Evolutionary conservation across 1,284 basidiomycete species (phyloP), one percentile per base, ranked within the genome.

Genomic region (Leccinum pachyderme): DNA sequence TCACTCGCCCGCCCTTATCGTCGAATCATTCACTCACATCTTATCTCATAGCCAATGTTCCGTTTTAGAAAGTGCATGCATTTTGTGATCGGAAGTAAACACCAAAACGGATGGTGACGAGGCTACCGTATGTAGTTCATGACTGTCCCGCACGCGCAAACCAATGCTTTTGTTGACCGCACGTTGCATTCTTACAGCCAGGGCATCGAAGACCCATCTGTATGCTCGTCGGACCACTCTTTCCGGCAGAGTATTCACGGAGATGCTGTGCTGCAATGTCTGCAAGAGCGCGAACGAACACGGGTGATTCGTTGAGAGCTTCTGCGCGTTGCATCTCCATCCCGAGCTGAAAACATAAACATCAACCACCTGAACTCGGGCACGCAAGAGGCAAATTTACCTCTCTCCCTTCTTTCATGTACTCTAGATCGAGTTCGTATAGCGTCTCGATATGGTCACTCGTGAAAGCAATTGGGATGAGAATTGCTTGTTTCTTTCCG

Each of bases 361-460:
- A 22, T 59, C 32, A 63, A 49, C 31, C 7, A 43, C 13, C 5
- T 27, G 25, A 28, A 11, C 33, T 13, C 46, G 25, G 25, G n/a
- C 18, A 45, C 2, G 28, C 32, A 39, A 55, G 37, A 54, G 41
- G 48, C 43, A 18, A 18, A 24, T 84, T 66, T 64, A 94, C 94
- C 83, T 96, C 87, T 67, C 83, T 82, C 7, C 91, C 96, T 73
- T 99, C 96, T 74, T 89, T 89, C 58, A 82, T 82, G 65, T 98
- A 95, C 73, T 99, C 97, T 53, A 95, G 74, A 73, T 99, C 97
- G 48, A 99, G 81, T 75, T 99, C 97, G 71, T 91, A 99, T 47
- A 99, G 79, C 25, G 97, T 99, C 77, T 99, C 97, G 68, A 99
- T 98, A 73, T 99, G 97, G 75, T 99, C 97, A 70, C 89, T 94